Evolutionary conservation across 331 rosid genomes (phyloP).

Genomic region (Pyrus hybrid): DNA sequence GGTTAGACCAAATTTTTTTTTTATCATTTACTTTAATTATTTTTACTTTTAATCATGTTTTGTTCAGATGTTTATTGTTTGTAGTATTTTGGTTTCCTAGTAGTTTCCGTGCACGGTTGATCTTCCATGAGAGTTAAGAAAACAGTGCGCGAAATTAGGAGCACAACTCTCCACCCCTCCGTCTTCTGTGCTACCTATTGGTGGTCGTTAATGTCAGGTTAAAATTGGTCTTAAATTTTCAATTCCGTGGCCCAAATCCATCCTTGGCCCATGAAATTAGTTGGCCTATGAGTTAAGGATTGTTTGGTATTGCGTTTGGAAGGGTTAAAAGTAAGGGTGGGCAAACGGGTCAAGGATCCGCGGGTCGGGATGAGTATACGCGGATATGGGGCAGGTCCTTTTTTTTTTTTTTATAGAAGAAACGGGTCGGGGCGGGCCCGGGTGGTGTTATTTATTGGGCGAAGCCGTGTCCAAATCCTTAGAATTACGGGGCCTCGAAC

Average conservation of each 20-base stretch:
- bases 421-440: no score
- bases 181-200: constrained; percentile 6
- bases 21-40: neutral
- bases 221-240: neutral
- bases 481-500: no score
- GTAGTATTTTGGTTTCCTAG: neutral
- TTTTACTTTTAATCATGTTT: neutral
- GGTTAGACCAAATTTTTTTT: neutral
- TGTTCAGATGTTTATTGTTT: neutral
- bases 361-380: no score
- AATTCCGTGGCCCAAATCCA: neutral
- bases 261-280: neutral
- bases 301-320: neutral
- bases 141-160: constrained; percentile 45
- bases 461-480: no score
- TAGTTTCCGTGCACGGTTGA: no score
- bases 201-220: constrained; percentile 3
- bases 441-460: no score
- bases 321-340: no score
- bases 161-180: constrained; percentile 25
- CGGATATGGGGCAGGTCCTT: no score
- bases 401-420: no score
- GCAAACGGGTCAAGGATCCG: no score
- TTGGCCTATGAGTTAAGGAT: neutral
- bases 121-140: constrained; percentile 16